Evolutionary conservation across 2,329 filamentous ascomycete genomes (phyloP), one percentile per base, ranked within the genome.

Genomic region (Penicillium sp.): DNA sequence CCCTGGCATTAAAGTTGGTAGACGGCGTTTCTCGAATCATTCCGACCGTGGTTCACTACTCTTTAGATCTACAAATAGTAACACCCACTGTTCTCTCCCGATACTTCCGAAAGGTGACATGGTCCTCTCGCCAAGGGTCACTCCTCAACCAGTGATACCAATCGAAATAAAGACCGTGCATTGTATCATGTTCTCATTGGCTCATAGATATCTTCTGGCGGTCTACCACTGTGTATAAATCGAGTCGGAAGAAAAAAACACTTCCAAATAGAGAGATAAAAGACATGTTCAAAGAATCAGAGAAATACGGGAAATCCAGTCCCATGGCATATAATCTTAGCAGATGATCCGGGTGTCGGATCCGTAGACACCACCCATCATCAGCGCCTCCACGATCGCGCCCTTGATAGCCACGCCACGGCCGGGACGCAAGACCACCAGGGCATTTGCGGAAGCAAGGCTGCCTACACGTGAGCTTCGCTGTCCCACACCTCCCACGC

Each of bases 391-490:
- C 3, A 90, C 83, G 61, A 77, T 82, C 45, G 80, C 72, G 0
- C 90, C 90, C 65, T 87, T 87, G 41, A 75, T 77, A 47, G 90
- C 65, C n/a, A 75, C 76, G 5, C 82, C 83, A 29, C 58, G 60
- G 9, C 69, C 70, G 3, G 68, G 59, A 33, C 59, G 61, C 25
- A 83, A 76, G 2, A 86, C 88, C 23, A 97, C 71, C 61, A 98
- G 71, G 3, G 87, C 89, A 75, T 98, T 98, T 2, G 93, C 92
- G 18, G 87, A 85, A 53, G 86, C 88, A 59, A 97, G 77, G 69
- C 92, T 97, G 0, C 90, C 89, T 2, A 98, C 90, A 54, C 84
- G 81, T 13, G 88, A 95, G 68, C 92, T 97, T 44, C 93, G 79
- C 74, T 98, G 93, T 29, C 70, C 70, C 5, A 62, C 65, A 4